Evolutionary conservation across 164 flowering plant genomes (phyloP).

Genomic region (Chimonanthus salicifolius): DNA sequence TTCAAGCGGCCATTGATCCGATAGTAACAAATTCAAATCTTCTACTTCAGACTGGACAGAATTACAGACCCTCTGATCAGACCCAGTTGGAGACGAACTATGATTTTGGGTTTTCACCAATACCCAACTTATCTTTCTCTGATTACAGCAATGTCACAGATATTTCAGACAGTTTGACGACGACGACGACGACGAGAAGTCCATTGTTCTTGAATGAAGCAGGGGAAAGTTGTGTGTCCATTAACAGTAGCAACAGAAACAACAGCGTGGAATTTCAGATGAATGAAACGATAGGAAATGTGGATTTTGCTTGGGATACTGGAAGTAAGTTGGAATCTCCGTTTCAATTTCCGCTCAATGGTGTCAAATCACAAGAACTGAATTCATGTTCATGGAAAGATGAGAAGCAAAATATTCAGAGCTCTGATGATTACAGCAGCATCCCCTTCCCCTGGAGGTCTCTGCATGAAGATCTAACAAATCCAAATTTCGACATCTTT

Average conservation of each 20-base stretch:
- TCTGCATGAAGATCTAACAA: conserved; percentile 37
- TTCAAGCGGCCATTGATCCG: conserved; percentile 19
- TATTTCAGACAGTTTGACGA: conserved; percentile 39
- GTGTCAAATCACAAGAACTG: conserved; percentile 39
- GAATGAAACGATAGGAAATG: conserved; percentile 30
- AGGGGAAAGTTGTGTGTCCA: conserved; percentile 36
- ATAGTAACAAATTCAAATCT: conserved; percentile 12
- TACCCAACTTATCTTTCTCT: conserved; percentile 38
- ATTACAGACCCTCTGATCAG: conserved; percentile 15
- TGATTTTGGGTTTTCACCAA: conserved; percentile 25
- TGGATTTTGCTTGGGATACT: conserved; percentile 34
- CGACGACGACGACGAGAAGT: conserved; percentile 12
- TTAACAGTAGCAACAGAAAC: conserved; percentile 45
- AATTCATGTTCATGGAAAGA: conserved; percentile 37
- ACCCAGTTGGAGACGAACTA: conserved; percentile 21
- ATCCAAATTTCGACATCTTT: conserved; percentile 20
- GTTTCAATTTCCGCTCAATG: conserved; percentile 41
- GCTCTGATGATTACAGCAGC: conserved; percentile 34
- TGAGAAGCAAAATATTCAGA: conserved; percentile 24
- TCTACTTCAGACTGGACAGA: conserved; percentile 17
- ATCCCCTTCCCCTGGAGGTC: conserved; percentile 37
- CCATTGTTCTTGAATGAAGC: conserved; percentile 29
- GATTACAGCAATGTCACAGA: conserved; percentile 35
- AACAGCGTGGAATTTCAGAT: conserved; percentile 23
- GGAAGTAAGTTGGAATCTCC: conserved; percentile 35